These are phyloP conservation scores for Trichoderma guizhouense DNA, from an alignment of 2,329 filamentous ascomycete species.

Conservation along the genomic window DNA sequence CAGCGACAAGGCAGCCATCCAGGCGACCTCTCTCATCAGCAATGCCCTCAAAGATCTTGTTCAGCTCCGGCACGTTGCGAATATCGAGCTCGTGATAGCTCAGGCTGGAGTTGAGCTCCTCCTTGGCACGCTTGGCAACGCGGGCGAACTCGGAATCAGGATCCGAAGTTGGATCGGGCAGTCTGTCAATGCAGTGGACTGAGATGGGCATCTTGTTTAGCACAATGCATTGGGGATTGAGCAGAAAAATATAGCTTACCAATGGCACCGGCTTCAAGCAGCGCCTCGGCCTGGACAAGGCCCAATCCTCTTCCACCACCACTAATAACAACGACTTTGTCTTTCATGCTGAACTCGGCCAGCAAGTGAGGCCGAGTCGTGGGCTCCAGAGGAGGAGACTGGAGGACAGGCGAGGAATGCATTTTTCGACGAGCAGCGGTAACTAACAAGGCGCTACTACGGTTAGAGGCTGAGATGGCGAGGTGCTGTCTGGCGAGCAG, in stretches of 20 bases:
- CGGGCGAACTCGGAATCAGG: slow-evolving; percentile 57
- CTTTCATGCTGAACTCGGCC: slow-evolving; percentile 72
- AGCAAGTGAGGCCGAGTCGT: slow-evolving; percentile 37
- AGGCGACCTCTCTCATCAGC: slow-evolving; percentile 67
- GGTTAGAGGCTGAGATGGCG: not conserved
- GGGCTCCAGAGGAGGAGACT: slow-evolving; percentile 22
- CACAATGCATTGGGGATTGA: not conserved
- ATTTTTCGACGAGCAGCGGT: slow-evolving; percentile 23
- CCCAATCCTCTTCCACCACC: slow-evolving; percentile 76
- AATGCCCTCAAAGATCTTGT: slow-evolving; percentile 65
- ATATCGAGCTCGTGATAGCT: slow-evolving; percentile 80
- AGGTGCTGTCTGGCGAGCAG: slow-evolving; percentile 23
- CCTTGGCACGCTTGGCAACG: slow-evolving; percentile 60
- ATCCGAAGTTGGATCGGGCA: slow-evolving; percentile 47
- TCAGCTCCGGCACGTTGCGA: slow-evolving; percentile 64
- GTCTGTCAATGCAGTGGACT: slow-evolving; percentile 66
- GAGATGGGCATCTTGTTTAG: not conserved
- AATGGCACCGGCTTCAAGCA: slow-evolving; percentile 74
- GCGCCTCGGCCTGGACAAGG: slow-evolving; percentile 72
- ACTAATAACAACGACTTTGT: slow-evolving; percentile 73
- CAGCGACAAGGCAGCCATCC: slow-evolving; percentile 71
- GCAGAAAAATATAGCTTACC: slow-evolving; percentile 38
- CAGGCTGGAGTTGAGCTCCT: slow-evolving; percentile 64
- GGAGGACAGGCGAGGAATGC: slow-evolving; percentile 23
- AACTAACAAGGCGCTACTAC: slow-evolving; percentile 11